Evolutionary conservation across 2,329 filamentous ascomycete genomes (phyloP), one percentile per base, ranked within the genome.

Genomic region (Penicillium hordei): DNA sequence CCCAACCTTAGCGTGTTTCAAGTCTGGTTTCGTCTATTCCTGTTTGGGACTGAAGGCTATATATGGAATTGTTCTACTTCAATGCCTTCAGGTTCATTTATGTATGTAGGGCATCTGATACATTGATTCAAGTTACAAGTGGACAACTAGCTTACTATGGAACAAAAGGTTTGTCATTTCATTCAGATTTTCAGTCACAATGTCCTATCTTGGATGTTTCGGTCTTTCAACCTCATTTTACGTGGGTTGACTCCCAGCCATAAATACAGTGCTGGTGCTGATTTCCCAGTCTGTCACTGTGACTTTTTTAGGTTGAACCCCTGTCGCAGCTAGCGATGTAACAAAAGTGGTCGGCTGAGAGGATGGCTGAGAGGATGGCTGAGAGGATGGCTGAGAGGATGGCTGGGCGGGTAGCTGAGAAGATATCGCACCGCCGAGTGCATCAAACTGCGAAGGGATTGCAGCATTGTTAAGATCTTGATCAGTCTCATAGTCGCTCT

Each of bases 391-490:
- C 39, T 17, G 21, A 27, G 29, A 51, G 7, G 39, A 31, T 29
- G 23, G 1, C 39, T 9, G 21, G 27, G 29, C 45, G 7, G 39
- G 25, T 29, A 9, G 1, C 42, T 13, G 42, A 33, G 52, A 34
- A n/a, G 55, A 34, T 33, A 39, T 29, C 8, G 48, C 29, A 10
- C 43, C 17, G 17, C 48, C 48, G 12, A 78, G 64, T 25, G 75
- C 64, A n/a, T 64, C 62, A 49, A 79, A 69, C 57, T 78, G 70
- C 19, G 68, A 66, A 13, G 73, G 68, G 34, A 78, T 74, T 2
- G 77, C 72, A 19, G 76, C 76, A 17, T 64, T 67, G 56, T 76
- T 71, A 34, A 77, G 60, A 43, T 72, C 65, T 58, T 79, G 76
- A 17, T 65, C 71, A 13, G 64, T 42, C 19, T 60, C 62, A 63